Base-by-base conservation (phyloP, 2,329 filamentous ascomycete genomes). In the Colletotrichum karsti region DNA sequence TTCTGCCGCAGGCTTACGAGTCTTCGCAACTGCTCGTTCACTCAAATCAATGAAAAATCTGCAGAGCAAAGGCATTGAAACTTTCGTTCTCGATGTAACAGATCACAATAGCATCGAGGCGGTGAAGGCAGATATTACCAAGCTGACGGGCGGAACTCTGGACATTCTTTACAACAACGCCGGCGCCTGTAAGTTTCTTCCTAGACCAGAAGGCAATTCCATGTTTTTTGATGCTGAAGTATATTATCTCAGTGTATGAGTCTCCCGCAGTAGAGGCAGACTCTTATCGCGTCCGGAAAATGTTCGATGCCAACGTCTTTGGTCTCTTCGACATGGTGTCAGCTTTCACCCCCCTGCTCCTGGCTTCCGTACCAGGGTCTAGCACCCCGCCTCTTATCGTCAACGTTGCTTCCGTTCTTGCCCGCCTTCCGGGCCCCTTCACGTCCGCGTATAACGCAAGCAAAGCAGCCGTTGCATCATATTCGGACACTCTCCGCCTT, bases 111-210 rank as follows among this genome's bases (percentile, higher is more conserved):
- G 77, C 3, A 79, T 85, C 54, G 63, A 66, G 0, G 41, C 62
- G 5, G 4, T 64, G 2, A 71, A 70, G 41, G 70, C 42, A 71
- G 65, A 72, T 15, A 76, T 85, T 41, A 63, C 73, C 3, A 61
- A 68, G 8, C 72, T 76, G 9, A 80, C 80, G 0, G 79, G 75
- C 39, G 78, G 79, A 18, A 77, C 73, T 20, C 72, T 85, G 12
- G 80, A 84, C 67, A 77, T 84, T 39, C 76, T 85, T 15, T 74
- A 84, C 68, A 83, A 84, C 71, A 83, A 83, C 71, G 80, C 83
- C 2, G 82, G 77, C 13, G 70, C 73, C 42, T 75, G 74, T 76
- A 66, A 28, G 69, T 53, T 20, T 30, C 30, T 2, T 4, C 3
- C n/a, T 26, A 6, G 9, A 13, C 12, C 26, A n/a, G n/a, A n/a